Base-by-base conservation (phyloP, 345 rosid genomes). In the Boechera divaricarpa region DNA sequence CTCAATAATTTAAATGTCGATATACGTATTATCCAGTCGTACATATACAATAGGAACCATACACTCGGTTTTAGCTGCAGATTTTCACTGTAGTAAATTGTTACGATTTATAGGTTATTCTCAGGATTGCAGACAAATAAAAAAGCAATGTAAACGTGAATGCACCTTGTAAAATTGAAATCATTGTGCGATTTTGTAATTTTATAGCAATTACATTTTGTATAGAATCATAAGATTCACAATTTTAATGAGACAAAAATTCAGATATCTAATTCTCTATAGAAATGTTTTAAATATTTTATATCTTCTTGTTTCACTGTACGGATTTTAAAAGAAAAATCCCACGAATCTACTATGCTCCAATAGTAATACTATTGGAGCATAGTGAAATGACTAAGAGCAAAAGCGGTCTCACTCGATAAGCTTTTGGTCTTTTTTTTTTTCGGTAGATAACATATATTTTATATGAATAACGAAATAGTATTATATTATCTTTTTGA, bases 1-100 rank as follows among this genome's bases (percentile, higher is more conserved):
- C 51, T 4, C 70, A 61, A 61, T 69, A 32, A 69, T 61, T 32
- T 36, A 53, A 13, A 69, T 51, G 48, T 60, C 45, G 35, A 26
- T 48, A 47, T 48, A 42, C 2, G 4, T 21, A 55, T 12, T 38
- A 64, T 64, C 60, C 73, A 57, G 11, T 63, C 24, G 44, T 12
- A 38, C 36, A 10, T 7, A 16, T 36, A 38, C 41, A 8, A 38
- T 21, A 72, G 35, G 26, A 70, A 59, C 48, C 5, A 28, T 38
- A 24, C 16, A 10, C 16, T 64, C 41, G 21, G 3, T 52, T 24
- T 32, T 24, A 70, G 6, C 42, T 58, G 15, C 15, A 55, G 4
- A 52, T 49, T 36, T 39, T 29, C 53, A 39, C 4, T 44, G 21
- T 70, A 16, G 4, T 41, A 42, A 10, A 16, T 12, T 70, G 41